Evolutionary conservation across 495 filamentous ascomycete species (phyloP).

Genomic region (Parathielavia hyrcaniae): DNA sequence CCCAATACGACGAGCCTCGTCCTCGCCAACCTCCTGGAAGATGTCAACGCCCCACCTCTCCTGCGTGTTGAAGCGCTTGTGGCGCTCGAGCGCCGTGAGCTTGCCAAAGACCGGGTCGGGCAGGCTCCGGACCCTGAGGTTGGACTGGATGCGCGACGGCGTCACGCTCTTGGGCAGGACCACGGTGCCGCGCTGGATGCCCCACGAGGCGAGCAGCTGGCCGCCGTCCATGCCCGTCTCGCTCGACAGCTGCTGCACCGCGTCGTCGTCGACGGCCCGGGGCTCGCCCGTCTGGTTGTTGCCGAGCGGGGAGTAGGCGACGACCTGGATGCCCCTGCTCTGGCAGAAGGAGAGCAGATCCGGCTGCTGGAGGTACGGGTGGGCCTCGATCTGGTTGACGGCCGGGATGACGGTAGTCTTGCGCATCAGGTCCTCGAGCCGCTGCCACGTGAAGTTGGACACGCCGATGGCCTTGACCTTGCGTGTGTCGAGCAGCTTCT

Average conservation of each 20-base stretch:
- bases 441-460: constrained; percentile 58
- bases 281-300: constrained; percentile 39
- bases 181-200: constrained; percentile 54
- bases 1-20: background rate
- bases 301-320: constrained; percentile 63
- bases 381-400: constrained; percentile 58
- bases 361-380: constrained; percentile 52
- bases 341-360: constrained; percentile 52
- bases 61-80: constrained; percentile 4
- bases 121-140: background rate
- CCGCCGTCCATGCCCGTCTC: constrained; percentile 16
- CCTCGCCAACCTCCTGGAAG: constrained; percentile 1
- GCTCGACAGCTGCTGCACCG: constrained; percentile 52
- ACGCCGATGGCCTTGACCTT: constrained; percentile 60
- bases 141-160: background rate
- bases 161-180: constrained; percentile 58
- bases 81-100: background rate
- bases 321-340: constrained; percentile 53
- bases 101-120: background rate
- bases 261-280: background rate
- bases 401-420: constrained; percentile 54
- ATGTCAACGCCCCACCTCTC: background rate
- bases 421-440: constrained; percentile 53
- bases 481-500: constrained; percentile 44
- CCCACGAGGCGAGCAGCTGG: constrained; percentile 48